phyloP scores from a whole-genome alignment of 2,329 filamentous ascomycete species.

The Lanzia echinophila region DNA sequence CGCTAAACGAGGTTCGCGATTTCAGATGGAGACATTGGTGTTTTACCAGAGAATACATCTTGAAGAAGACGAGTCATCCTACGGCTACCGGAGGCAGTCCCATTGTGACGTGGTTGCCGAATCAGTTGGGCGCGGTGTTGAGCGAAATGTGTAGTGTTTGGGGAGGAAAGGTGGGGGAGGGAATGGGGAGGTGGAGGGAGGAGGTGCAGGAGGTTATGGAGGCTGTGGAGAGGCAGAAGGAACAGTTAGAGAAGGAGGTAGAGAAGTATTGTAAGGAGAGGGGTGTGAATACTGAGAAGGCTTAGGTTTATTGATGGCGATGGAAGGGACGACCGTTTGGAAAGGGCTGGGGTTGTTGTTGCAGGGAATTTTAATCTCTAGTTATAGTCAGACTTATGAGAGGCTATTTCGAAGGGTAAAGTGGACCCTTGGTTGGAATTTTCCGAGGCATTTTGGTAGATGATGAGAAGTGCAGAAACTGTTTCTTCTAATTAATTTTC shows the following conservation, averaged over 20 bases:
- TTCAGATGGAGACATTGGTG: conserved; percentile 84
- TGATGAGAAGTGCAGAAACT: too few relatives aligned
- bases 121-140: conserved; percentile 71
- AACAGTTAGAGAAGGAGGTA: conserved; percentile 65
- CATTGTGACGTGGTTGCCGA: conserved; percentile 79
- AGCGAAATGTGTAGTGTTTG: conserved; percentile 59
- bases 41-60: conserved; percentile 77
- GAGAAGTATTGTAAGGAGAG: conserved; percentile 66
- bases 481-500: too few relatives aligned
- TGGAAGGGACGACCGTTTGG: too few relatives aligned
- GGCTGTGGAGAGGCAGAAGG: conserved; percentile 53
- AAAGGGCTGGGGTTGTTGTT: too few relatives aligned
- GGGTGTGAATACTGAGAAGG: neutral
- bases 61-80: conserved; percentile 69
- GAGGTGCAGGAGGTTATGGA: conserved; percentile 68
- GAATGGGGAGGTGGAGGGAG: conserved; percentile 34
- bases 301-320: neutral
- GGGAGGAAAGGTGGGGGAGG: conserved; percentile 26
- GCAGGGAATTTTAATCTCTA: too few relatives aligned
- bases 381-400: too few relatives aligned
- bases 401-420: too few relatives aligned
- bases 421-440: too few relatives aligned
- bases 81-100: conserved; percentile 75
- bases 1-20: conserved; percentile 69
- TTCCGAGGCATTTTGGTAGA: too few relatives aligned